Evolutionary conservation across 164 flowering plant species (phyloP).

Genomic region (Echeveria elegans): DNA sequence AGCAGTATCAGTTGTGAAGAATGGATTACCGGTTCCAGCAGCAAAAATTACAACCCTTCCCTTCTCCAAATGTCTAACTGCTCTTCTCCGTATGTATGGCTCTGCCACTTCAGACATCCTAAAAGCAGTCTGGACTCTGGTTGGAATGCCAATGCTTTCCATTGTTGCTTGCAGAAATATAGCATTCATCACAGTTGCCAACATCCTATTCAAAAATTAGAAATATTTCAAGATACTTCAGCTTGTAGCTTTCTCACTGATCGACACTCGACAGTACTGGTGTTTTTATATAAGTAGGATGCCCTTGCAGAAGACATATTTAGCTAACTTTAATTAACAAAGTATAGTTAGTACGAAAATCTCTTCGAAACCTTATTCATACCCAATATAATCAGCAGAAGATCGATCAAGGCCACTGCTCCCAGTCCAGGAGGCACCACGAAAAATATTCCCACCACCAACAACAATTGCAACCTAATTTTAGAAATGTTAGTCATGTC

Average conservation of each 20-base stretch:
- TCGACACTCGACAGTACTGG: too few relatives aligned
- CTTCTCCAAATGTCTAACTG: not conserved
- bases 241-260: too few relatives aligned
- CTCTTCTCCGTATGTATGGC: not conserved
- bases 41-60: not conserved
- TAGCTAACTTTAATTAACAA: too few relatives aligned
- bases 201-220: too few relatives aligned
- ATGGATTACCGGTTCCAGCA: not conserved
- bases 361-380: slow-evolving; percentile 13
- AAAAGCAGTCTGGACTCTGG: not conserved
- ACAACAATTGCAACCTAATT: slow-evolving; percentile 94
- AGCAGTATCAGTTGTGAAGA: not conserved
- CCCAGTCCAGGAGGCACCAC: slow-evolving; percentile 96
- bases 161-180: not conserved
- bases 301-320: too few relatives aligned
- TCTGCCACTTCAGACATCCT: not conserved
- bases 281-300: too few relatives aligned
- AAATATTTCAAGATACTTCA: too few relatives aligned
- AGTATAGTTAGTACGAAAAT: not conserved
- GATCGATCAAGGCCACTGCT: slow-evolving; percentile 95
- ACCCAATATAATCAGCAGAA: slow-evolving; percentile 99
- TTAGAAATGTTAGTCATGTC: not conserved
- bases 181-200: not conserved
- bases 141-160: not conserved
- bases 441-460: slow-evolving; percentile 96